Evolutionary conservation across 1,139 yeast species (phyloP), one percentile per base, ranked within the genome.

Genomic region (Geotrichum cucujoidarum): DNA sequence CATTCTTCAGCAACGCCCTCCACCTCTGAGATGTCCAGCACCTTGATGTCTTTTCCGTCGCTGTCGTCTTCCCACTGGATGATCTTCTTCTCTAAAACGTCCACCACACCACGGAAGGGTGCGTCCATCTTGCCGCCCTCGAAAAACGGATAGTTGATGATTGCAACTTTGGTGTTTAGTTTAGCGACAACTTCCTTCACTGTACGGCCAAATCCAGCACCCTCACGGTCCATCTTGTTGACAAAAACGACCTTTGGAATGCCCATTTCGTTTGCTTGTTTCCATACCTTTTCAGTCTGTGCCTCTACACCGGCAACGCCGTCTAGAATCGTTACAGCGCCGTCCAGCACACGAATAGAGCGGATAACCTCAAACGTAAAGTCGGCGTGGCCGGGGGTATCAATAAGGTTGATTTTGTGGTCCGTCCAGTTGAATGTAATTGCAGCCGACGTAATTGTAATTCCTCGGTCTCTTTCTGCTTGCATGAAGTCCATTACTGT

Each of bases 301-400:
- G 98, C 95, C 61, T 92, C 98, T 0, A 92, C 98, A 13, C 98
- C 99, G 1, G 97, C 97, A 3, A 92, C 97, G 0, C 87, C 95
- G 67, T 92, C 99, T 47, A 92, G 69, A 11, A 92, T 86, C 0
- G 95, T 84, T 4, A 92, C 95, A 0, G 90, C 95, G 1, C 97
- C 97, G 66, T 92, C 98, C 16, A 92, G 70, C 1, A 92, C 97
- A 53, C 96, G 74, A 52, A 92, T 74, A 0, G 97, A 83, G 50
- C 97, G 71, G 2, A 81, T 86, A 5, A 94, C 98, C 65, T 92
- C 99, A 64, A 90, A 92, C 0, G 95, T 86, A 63, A 92, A 92
- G 65, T 92, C 99, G 0, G 97, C 97, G 66, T 92, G 99, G 0
- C 99, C 99, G 1, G 99, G 99, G 0, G 99, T 90, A 63, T 92